A percentile compares a stretch with the other conserved stretches of the same genome.
Evolutionary conservation across 371 early-diverging fungal species (phyloP).

Genomic region (Rhizomucor miehei): DNA sequence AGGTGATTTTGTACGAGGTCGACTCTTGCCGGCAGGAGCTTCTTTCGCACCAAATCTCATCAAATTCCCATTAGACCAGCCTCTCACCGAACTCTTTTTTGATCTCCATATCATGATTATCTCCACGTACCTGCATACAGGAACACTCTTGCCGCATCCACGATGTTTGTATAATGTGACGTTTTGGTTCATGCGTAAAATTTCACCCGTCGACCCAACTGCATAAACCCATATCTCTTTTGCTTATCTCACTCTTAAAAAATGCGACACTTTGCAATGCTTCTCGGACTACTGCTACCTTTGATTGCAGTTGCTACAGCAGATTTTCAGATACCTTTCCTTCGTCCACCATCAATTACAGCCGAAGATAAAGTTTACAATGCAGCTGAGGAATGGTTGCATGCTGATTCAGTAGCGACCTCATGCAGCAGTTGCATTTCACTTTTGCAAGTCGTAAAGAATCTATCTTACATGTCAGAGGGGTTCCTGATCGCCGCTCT

Average conservation of each 20-base stretch:
- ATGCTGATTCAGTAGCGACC: slow-evolving; percentile 16
- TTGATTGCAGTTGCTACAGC: neutral
- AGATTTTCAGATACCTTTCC: slow-evolving; percentile 11
- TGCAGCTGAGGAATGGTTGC: slow-evolving; percentile 16
- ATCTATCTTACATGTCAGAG: slow-evolving; percentile 36
- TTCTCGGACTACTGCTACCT: neutral
- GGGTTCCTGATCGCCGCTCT: slow-evolving; percentile 23
- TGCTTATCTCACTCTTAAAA: slow-evolving; percentile 3
- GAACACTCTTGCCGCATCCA: no score
- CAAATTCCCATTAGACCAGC: no score
- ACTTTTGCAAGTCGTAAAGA: slow-evolving; percentile 29
- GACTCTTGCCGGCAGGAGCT: no score
- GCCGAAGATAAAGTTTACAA: slow-evolving; percentile 14
- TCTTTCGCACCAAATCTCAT: no score
- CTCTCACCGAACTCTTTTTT: no score
- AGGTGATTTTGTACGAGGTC: no score
- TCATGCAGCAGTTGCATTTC: slow-evolving; percentile 41
- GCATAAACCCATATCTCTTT: slow-evolving; percentile 1
- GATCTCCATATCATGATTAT: no score
- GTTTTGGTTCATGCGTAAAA: neutral
- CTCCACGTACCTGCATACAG: slow-evolving; percentile 1
- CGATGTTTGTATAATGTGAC: no score
- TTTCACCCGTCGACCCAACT: neutral
- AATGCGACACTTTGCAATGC: slow-evolving; percentile 3
- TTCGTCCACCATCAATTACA: neutral